Conservation (phyloP, 371 early-diverging fungal genomes). For the Rhizopus arrhizus region DNA sequence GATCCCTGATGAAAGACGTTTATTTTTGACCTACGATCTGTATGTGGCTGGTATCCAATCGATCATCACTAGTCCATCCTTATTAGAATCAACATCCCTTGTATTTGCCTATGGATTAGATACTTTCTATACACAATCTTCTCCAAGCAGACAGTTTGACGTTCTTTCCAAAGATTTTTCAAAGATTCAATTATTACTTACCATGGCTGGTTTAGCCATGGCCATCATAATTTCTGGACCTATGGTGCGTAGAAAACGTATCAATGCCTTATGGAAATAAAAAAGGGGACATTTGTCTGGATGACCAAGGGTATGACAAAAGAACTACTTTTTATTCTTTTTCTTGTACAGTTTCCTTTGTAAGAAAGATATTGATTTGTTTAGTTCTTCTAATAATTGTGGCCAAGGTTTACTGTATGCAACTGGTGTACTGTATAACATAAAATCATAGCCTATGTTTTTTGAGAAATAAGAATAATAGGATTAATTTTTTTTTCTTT, state of each 20-base stretch:
- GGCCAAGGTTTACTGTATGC: constrained; percentile 1
- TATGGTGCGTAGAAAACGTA: constrained; percentile 69
- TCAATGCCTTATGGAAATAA: constrained; percentile 65
- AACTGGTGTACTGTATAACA: background rate
- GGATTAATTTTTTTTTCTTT: background rate
- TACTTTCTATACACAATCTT: constrained; percentile 78
- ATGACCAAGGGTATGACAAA: too few species aligned
- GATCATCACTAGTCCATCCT: constrained; percentile 75
- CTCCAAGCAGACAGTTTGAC: constrained; percentile 93
- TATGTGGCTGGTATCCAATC: constrained; percentile 66
- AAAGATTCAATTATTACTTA: constrained; percentile 77
- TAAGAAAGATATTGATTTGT: background rate
- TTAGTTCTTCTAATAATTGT: background rate
- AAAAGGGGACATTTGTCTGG: too few species aligned
- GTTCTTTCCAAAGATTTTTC: constrained; percentile 88
- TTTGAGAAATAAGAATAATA: too few species aligned
- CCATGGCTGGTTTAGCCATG: constrained; percentile 72
- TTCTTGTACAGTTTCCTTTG: too few species aligned
- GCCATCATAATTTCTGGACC: constrained; percentile 71
- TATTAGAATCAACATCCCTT: constrained; percentile 91
- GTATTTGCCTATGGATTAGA: constrained; percentile 88
- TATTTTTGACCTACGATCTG: constrained; percentile 73
- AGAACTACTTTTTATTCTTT: too few species aligned
- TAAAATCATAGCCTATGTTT: background rate
- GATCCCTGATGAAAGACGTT: constrained; percentile 69